Conservation (phyloP, 2,329 filamentous ascomycete species). For the Paracoccidioides lutzii region DNA sequence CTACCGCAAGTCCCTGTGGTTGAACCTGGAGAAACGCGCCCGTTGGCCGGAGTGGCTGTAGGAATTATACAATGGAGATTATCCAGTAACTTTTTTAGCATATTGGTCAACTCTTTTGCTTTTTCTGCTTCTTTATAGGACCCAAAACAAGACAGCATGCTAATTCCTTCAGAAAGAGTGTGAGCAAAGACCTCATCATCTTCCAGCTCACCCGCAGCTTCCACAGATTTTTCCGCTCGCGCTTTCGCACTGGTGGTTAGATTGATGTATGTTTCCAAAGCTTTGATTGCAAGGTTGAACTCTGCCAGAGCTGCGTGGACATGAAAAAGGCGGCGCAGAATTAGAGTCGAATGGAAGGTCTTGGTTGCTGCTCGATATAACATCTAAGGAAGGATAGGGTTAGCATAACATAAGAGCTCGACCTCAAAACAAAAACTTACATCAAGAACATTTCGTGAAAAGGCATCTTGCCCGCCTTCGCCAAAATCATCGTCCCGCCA, state of each 20-base stretch:
- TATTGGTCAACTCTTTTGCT: constrained; percentile 55
- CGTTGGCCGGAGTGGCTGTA: constrained; percentile 10
- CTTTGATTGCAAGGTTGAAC: constrained; percentile 81
- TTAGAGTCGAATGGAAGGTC: constrained; percentile 86
- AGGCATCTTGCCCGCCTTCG: constrained; percentile 60
- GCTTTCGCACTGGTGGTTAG: constrained; percentile 78
- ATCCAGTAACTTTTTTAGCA: constrained; percentile 37
- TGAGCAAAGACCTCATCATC: constrained; percentile 62
- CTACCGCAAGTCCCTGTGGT: constrained; percentile 6
- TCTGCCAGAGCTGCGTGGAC: constrained; percentile 81
- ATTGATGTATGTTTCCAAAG: constrained; percentile 83
- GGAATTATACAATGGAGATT: constrained; percentile 14
- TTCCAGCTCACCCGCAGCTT: constrained; percentile 59
- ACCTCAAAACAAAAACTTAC: constrained; percentile 23
- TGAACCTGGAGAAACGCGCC: constrained; percentile 6
- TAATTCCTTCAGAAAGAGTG: constrained; percentile 68
- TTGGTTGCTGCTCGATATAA: constrained; percentile 84
- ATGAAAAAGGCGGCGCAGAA: constrained; percentile 73
- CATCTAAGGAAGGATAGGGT: constrained; percentile 38
- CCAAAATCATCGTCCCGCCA: constrained; percentile 76
- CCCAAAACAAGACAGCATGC: constrained; percentile 71
- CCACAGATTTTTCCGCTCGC: constrained; percentile 56
- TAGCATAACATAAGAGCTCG: neutral
- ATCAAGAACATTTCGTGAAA: constrained; percentile 65
- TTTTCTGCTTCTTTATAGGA: constrained; percentile 62